A percentile compares a stretch with the other conserved stretches of the same genome.
Evolutionary conservation across 495 filamentous ascomycete species (phyloP).

Genomic region (Parachaetomium inaequale): DNA sequence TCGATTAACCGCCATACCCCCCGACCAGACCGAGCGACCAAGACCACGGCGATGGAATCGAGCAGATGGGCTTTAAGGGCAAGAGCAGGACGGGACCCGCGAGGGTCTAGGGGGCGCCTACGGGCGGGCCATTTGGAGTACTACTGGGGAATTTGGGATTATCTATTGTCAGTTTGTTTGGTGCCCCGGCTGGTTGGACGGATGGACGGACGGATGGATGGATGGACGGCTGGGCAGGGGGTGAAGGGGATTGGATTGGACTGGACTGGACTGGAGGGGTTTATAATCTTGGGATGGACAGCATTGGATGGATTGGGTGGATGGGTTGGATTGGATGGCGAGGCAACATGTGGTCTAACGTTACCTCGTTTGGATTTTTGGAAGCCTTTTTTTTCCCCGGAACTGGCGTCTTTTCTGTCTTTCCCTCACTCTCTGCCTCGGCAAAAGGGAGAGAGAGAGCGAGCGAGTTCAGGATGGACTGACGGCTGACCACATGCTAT

Average conservation of each 20-base stretch:
- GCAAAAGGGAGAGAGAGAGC: too few species aligned
- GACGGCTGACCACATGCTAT: background rate
- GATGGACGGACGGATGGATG: background rate
- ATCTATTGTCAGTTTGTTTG: background rate
- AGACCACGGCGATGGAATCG: background rate
- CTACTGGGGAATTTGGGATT: background rate
- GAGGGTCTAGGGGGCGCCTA: slow-evolving; percentile 2
- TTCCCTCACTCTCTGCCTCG: too few species aligned
- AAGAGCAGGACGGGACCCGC: slow-evolving; percentile 10
- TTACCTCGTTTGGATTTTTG: background rate
- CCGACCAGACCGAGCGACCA: background rate
- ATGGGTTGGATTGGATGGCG: slow-evolving; percentile 4
- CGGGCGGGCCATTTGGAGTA: background rate
- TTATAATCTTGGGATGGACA: background rate
- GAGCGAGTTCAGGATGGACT: too few species aligned
- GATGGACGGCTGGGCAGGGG: background rate
- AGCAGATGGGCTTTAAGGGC: background rate
- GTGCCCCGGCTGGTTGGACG: background rate
- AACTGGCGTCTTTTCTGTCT: background rate
- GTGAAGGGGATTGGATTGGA: slow-evolving; percentile 12
- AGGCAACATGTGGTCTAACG: background rate
- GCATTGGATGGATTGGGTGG: background rate
- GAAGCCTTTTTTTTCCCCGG: background rate
- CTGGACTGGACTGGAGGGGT: background rate
- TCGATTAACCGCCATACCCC: too few species aligned